phyloP scores from a whole-genome alignment of 2,329 filamentous ascomycete genomes.

The Fusarium neocosmosporiellum region DNA sequence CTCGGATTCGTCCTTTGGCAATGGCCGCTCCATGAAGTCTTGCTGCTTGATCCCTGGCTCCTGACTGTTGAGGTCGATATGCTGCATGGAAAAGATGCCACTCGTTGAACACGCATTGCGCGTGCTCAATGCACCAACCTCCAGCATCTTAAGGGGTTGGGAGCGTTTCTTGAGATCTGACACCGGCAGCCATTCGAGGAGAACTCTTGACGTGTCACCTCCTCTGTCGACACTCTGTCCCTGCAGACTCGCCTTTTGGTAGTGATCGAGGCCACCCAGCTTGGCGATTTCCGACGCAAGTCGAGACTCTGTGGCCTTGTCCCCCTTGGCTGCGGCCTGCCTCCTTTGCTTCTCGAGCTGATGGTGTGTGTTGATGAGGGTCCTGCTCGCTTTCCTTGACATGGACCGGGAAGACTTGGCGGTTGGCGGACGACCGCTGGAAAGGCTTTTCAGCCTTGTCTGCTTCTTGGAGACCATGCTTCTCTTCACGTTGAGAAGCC shows the following conservation, averaged over 20 bases:
- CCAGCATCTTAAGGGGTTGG: constrained; percentile 73
- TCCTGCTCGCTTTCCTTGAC: constrained; percentile 72
- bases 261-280: constrained; percentile 70
- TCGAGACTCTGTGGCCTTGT: constrained; percentile 57
- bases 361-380: constrained; percentile 74
- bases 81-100: constrained; percentile 75
- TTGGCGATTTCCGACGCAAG: constrained; percentile 65
- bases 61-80: constrained; percentile 93
- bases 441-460: constrained; percentile 56
- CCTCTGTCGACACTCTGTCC: constrained; percentile 74
- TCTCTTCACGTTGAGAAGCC: not conserved
- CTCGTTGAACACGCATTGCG: constrained; percentile 85
- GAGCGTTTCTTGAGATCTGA: constrained; percentile 40
- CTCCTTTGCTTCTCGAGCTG: constrained; percentile 71
- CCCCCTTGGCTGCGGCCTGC: constrained; percentile 65
- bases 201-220: constrained; percentile 72
- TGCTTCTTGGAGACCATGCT: constrained; percentile 61
- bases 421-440: constrained; percentile 67
- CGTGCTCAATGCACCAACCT: constrained; percentile 88
- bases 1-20: constrained; percentile 71
- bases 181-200: constrained; percentile 70
- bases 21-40: constrained; percentile 91
- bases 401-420: constrained; percentile 66
- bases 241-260: constrained; percentile 76
- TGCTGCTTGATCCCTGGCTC: constrained; percentile 84